phyloP scores from a whole-genome alignment of 352 stramenopile species.

The Globisporangium cystogenes region DNA sequence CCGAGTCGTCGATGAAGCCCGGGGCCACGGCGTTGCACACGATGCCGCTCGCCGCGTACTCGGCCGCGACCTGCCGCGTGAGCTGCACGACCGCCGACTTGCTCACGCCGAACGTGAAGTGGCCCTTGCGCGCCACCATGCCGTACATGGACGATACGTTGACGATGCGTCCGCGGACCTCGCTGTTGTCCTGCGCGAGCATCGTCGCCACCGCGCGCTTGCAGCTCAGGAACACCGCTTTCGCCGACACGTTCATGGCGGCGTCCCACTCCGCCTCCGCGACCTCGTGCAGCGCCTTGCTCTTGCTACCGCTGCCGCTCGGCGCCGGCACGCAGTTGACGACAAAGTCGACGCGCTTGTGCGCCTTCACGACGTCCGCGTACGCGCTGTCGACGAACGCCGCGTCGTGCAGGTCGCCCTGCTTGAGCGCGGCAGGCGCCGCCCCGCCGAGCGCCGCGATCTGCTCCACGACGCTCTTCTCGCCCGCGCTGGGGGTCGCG shows the following conservation, averaged over 20 bases:
- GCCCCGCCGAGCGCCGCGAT: conserved; percentile 21
- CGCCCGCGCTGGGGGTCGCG: conserved; percentile 7
- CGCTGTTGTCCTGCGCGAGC: conserved; percentile 46
- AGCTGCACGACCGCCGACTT: conserved; percentile 64
- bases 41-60: conserved; percentile 54
- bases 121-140: conserved; percentile 48
- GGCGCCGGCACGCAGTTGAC: conserved; percentile 54
- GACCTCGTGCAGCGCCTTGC: conserved; percentile 29
- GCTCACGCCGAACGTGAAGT: conserved; percentile 61
- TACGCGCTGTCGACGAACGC: conserved; percentile 47
- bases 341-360: conserved; percentile 66
- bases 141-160: conserved; percentile 60
- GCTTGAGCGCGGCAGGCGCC: conserved; percentile 24
- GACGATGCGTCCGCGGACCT: conserved; percentile 52
- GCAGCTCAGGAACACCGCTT: conserved; percentile 63
- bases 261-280: conserved; percentile 46
- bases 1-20: conserved; percentile 60
- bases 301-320: conserved; percentile 24
- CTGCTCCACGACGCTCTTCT: conserved; percentile 35
- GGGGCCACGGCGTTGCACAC: conserved; percentile 60
- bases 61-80: conserved; percentile 51
- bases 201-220: conserved; percentile 62
- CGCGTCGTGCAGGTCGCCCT: conserved; percentile 45
- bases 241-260: conserved; percentile 54
- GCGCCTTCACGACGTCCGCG: conserved; percentile 27